Conservation (phyloP, 169 alveolate genomes). For the Plasmodium relictum region DNA sequence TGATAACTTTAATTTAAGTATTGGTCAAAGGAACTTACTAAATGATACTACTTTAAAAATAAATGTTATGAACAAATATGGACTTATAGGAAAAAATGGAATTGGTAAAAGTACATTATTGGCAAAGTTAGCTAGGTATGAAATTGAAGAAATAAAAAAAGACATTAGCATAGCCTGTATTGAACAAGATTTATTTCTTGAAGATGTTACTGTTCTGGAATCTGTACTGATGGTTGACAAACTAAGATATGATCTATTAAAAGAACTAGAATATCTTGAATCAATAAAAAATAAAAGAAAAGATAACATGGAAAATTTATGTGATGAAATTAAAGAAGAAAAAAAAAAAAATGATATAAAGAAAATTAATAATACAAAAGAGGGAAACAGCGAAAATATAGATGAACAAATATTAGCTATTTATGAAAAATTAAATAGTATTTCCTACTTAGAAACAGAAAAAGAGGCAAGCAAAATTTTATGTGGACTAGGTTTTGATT, state of each 20-base stretch:
- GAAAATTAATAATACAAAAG: slow-evolving; percentile 81
- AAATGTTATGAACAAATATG: slow-evolving; percentile 94
- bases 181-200: slow-evolving; percentile 93
- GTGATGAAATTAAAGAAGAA: not conserved
- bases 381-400: slow-evolving; percentile 84
- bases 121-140: slow-evolving; percentile 95
- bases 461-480: slow-evolving; percentile 77
- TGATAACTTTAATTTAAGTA: slow-evolving; percentile 90
- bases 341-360: slow-evolving; percentile 1
- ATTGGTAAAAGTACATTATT: slow-evolving; percentile 97
- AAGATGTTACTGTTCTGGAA: slow-evolving; percentile 92
- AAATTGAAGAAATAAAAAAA: slow-evolving; percentile 94
- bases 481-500: slow-evolving; percentile 95
- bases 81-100: slow-evolving; percentile 97
- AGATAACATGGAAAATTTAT: not conserved
- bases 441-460: slow-evolving; percentile 83
- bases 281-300: slow-evolving; percentile 72
- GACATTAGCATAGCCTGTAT: slow-evolving; percentile 95
- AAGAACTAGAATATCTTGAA: slow-evolving; percentile 87
- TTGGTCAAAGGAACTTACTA: slow-evolving; percentile 95
- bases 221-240: slow-evolving; percentile 95
- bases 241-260: slow-evolving; percentile 92
- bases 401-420: slow-evolving; percentile 93
- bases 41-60: slow-evolving; percentile 94
- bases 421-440: slow-evolving; percentile 89